Base-by-base conservation (phyloP, 225 moss, liverwort and hornwort genomes). In the Anthoceros angustus region DNA sequence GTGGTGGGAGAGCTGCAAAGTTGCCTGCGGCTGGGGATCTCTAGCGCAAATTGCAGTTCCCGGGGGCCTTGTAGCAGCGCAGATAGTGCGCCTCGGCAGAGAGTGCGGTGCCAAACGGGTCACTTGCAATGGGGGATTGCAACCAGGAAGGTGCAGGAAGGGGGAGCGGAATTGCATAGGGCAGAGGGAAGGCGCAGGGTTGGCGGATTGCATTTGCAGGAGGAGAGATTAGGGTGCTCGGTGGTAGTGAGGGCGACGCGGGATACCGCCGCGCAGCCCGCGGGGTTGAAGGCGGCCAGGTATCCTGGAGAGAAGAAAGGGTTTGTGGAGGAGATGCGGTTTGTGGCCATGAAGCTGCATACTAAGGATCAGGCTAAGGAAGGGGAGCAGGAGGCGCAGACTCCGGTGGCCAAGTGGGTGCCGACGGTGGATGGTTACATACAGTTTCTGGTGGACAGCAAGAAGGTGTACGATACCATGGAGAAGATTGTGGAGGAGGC, bases 261-360 rank as follows among this genome's bases (percentile, higher is more conserved):
- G n/a, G 83, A 80, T 64, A 88, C 90, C 23, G 80, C 91, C 23
- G 82, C 95, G 15, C 7, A 55, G 0, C 75, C 94, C 6, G 80
- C 77, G 75, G 79, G 75, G 46, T 74, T 77, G 32, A 86, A 80
- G 64, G 82, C 80, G 70, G 64, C 67, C 38, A 80, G 76, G 23
- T 91, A 84, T 43, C 95, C 95, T 9, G 95, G 95, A 49, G 95
- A 91, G 62, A 74, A 72, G 14, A 95, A 95, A 70, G 95, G 95
- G 38, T 95, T 95, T 25, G 86, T 95, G 63, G 95, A 95, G 64
- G 95, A 95, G 74, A 95, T 95, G 95, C 81, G 95, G 38, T 95
- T 95, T 39, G 95, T 95, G 66, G 90, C 95, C 61, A 95, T 95
- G 95, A 88, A 85, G 71, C 69, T 95, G 79, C 95, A 95, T 72